Evolutionary conservation across 768 basidiomycete species (phyloP).

Genomic region (Porphyrellus cyaneotinctus): DNA sequence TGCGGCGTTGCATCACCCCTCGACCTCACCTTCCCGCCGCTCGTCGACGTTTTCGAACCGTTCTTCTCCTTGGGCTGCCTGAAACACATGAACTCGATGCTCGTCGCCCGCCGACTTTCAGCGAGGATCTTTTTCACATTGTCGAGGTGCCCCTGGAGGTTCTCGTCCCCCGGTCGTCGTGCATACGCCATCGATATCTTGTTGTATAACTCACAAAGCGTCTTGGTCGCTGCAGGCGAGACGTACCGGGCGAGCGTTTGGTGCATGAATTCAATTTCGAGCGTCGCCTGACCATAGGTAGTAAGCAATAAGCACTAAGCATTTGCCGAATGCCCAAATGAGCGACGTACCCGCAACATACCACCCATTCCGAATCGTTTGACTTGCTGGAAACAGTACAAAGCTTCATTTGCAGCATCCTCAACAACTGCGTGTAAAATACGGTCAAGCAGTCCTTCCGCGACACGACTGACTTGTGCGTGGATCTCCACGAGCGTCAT

Average conservation of each 20-base stretch:
- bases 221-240: conserved; percentile 72
- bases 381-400: conserved; percentile 83
- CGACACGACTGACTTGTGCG: conserved; percentile 79
- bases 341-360: conserved; percentile 76
- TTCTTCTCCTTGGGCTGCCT: conserved; percentile 55
- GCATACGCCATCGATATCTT: conserved; percentile 92
- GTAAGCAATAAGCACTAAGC: not conserved
- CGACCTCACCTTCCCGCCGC: conserved; percentile 14
- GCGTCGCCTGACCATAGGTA: conserved; percentile 70
- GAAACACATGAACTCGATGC: conserved; percentile 95
- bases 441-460: conserved; percentile 79
- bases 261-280: conserved; percentile 99
- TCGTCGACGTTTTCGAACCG: conserved; percentile 12
- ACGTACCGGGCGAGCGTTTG: conserved; percentile 91
- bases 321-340: not conserved
- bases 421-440: conserved; percentile 77
- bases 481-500: conserved; percentile 90
- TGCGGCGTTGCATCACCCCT: conserved; percentile 18
- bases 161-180: conserved; percentile 79
- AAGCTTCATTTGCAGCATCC: conserved; percentile 76
- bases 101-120: conserved; percentile 85
- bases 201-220: conserved; percentile 87
- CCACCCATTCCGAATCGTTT: conserved; percentile 96
- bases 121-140: conserved; percentile 87
- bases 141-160: conserved; percentile 83